Evolutionary conservation across 2,329 filamentous ascomycete species (phyloP).

Genomic region (Beauveria australis): DNA sequence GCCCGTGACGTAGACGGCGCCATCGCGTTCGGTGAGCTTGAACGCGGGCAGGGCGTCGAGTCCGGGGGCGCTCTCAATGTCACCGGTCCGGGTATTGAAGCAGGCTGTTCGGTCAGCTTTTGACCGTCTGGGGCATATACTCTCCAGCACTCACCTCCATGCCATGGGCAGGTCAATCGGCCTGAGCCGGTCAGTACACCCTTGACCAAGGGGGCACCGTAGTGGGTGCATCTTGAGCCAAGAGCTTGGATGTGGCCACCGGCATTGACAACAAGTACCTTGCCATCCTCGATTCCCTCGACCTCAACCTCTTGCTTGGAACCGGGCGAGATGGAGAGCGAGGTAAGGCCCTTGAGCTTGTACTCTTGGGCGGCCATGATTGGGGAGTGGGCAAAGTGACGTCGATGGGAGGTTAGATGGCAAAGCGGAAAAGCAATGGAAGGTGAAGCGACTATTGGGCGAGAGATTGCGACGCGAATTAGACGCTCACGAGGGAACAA

Average conservation of each 20-base stretch:
- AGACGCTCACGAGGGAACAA: not conserved
- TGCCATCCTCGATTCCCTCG: slow-evolving; percentile 77
- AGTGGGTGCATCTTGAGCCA: slow-evolving; percentile 81
- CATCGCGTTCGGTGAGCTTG: slow-evolving; percentile 71
- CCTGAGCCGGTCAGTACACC: slow-evolving; percentile 78
- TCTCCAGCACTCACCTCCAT: slow-evolving; percentile 58
- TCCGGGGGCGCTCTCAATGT: slow-evolving; percentile 91
- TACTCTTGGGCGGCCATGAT: slow-evolving; percentile 49
- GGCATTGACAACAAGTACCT: slow-evolving; percentile 77
- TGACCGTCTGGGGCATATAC: not conserved
- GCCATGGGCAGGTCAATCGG: slow-evolving; percentile 88
- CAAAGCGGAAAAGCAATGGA: not conserved
- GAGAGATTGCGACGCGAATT: not conserved
- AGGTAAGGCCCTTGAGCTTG: slow-evolving; percentile 68
- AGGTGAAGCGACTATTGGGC: not conserved
- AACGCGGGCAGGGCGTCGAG: slow-evolving; percentile 81
- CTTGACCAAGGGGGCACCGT: slow-evolving; percentile 80
- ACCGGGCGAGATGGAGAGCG: slow-evolving; percentile 65
- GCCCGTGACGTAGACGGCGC: slow-evolving; percentile 74
- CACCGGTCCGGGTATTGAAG: slow-evolving; percentile 81
- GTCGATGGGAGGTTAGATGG: not conserved
- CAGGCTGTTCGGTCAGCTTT: slow-evolving; percentile 52
- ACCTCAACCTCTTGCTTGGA: slow-evolving; percentile 87
- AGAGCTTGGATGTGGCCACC: slow-evolving; percentile 70
- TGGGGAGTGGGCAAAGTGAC: not conserved